Percentiles rank a stretch among this genome's conserved stretches.
phyloP scores from a whole-genome alignment of 305 asterid genomes.

The Fraxinus platypoda region DNA sequence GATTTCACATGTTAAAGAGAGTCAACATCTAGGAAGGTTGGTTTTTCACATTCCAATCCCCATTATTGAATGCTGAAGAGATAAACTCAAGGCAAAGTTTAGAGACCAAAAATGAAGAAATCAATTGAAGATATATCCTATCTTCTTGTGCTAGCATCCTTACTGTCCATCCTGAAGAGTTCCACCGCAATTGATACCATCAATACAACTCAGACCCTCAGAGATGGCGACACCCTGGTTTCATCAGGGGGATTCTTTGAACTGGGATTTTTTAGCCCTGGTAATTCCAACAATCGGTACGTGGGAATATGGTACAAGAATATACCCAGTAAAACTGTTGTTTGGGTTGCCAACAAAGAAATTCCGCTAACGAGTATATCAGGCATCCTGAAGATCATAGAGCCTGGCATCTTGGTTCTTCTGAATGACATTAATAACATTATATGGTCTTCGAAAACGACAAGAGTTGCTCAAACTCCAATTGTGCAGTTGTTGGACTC shows the following conservation, averaged over 20 bases:
- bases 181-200: conserved; percentile 28
- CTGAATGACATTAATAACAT: conserved; percentile 17
- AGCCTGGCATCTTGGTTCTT: conserved; percentile 38
- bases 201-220: conserved; percentile 20
- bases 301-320: conserved; percentile 50
- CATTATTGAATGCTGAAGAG: neutral
- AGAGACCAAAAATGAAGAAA: conserved; percentile 10
- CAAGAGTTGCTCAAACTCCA: conserved; percentile 21
- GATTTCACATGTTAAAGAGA: too few species aligned
- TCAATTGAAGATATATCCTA: neutral
- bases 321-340: conserved; percentile 21
- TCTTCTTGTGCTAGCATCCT: neutral
- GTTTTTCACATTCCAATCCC: neutral
- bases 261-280: conserved; percentile 49
- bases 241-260: conserved; percentile 40
- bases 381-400: conserved; percentile 25
- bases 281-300: conserved; percentile 31
- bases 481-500: conserved; percentile 29
- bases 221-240: conserved; percentile 33
- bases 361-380: conserved; percentile 24
- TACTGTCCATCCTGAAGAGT: neutral
- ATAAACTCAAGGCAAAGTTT: neutral
- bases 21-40: neutral
- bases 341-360: conserved; percentile 50
- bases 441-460: conserved; percentile 41